phyloP scores from a whole-genome alignment of 23 red algal genomes.

The Gracilariopsis chorda region DNA sequence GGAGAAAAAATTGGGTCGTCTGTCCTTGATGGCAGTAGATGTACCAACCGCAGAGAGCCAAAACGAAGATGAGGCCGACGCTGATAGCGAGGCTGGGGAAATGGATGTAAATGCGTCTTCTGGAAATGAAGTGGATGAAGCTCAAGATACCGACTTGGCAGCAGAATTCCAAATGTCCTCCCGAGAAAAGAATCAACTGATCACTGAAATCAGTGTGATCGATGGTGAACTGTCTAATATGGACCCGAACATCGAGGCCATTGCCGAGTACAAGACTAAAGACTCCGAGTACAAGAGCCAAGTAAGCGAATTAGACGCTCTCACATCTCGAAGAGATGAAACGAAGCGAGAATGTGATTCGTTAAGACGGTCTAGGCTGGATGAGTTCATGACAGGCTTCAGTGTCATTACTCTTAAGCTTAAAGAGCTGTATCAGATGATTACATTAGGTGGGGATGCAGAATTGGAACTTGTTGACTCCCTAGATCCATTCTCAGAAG shows the following conservation, averaged over 20 bases:
- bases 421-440: constrained; percentile 99
- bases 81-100: background rate
- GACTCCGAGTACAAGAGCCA: constrained; percentile 66
- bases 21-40: constrained; percentile 25
- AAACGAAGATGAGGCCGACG: background rate
- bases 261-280: constrained; percentile 77
- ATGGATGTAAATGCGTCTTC: background rate
- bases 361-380: constrained; percentile 75
- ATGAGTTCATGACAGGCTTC: constrained; percentile 94
- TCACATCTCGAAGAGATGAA: constrained; percentile 71
- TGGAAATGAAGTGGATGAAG: constrained; percentile 3
- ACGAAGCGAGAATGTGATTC: constrained; percentile 62
- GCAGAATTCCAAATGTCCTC: constrained; percentile 42
- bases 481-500: constrained; percentile 97
- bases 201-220: constrained; percentile 56
- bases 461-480: constrained; percentile 98
- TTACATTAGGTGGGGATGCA: constrained; percentile 94
- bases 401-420: constrained; percentile 78
- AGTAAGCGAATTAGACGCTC: constrained; percentile 72
- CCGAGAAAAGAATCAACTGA: constrained; percentile 16
- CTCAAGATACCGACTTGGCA: constrained; percentile 9
- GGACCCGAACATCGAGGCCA: constrained; percentile 67
- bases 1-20: background rate
- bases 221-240: constrained; percentile 59
- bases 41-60: constrained; percentile 27